Base-by-base conservation (phyloP, 2,329 filamentous ascomycete species). In the Hymenoscyphus fraxineus region DNA sequence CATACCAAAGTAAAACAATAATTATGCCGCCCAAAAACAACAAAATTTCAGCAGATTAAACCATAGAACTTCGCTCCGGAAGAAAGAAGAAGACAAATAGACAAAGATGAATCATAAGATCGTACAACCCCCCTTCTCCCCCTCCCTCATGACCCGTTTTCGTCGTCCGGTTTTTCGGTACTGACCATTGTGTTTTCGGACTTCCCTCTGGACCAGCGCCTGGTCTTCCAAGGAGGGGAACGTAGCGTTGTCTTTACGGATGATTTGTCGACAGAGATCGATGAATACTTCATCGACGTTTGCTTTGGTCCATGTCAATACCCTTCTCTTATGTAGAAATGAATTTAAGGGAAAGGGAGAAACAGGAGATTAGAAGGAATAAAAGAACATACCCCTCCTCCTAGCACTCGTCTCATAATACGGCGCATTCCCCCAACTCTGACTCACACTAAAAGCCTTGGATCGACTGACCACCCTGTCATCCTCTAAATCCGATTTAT, bases 261-360 rank as follows among this genome's bases (percentile, higher is more conserved):
- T 88, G 67, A 89, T 88, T 75, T 89, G 87, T 66, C 86, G 80
- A 71, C 86, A 88, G 60, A 89, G 80, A 74, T 89, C 85, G 66
- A 86, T 78, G 75, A 91, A 91, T 56, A 89, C 88, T 75, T 91
- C 88, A 72, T 90, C 88, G 35, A 91, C 88, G 67, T 91, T 91
- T 66, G 86, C 74, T 74, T 2, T 54, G 15, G 15, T 44, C 16
- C 19, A 2, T 32, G 16, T 31, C 41, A 41, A 35, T 55, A 10
- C 15, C 19, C 27, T 3, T 9, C n/a, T 40, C 38, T 12, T 40
- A 9, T 12, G 40, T 16, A 44, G 13, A 44, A 13, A 41, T n/a
- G 31, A 38, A 38, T 38, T 40, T 39, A 2, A 9, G 22, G 35
- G 35, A 32, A 27, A 40, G 19, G 4, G 12, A 22, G 19, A n/a